Evolutionary conservation across 2,329 filamentous ascomycete species (phyloP), one percentile per base, ranked within the genome.

Genomic region (Colletotrichum nymphaeae): DNA sequence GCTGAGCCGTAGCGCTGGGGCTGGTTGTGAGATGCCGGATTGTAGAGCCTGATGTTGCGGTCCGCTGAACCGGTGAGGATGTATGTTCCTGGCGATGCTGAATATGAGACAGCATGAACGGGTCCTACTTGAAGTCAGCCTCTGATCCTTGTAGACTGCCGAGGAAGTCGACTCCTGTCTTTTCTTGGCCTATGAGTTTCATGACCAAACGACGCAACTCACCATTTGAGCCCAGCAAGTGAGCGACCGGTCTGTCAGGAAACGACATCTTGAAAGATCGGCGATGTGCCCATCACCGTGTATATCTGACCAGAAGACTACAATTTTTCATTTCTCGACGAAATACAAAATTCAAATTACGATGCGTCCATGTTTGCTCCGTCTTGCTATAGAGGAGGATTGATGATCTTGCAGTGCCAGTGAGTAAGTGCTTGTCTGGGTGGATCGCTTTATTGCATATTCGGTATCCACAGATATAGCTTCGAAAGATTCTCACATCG

Each of bases 11-110:
- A 49, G 66, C 73, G 58, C 75, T 72, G 32, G 75, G 65, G n/a
- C 60, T 74, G 57, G 42, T 32, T 74, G 28, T 60, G 74, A 73
- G 84, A 86, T 66, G 90, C 88, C 1, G 93, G 93, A 83, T 98
- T 98, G 86, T 95, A 97, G 53, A 98, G 92, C 69, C 95, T 92
- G 81, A 98, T 92, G 19, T 91, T 89, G 75, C 95, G 94, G 87
- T 98, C 96, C 64, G 94, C 90, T 42, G 93, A 95, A 79, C 96
- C 95, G 46, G 95, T 95, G 72, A 98, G 90, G 80, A 98, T 89
- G 79, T 95, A 95, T 4, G 92, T 93, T 53, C 92, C 93, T 19
- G 93, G 90, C 14, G 89, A 91, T 74, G 92, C 90, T 67, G 93
- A 95, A 83, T 95, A 95, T 65, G 90, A 86, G 67, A 95, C 86